Evolutionary conservation across 2,329 filamentous ascomycete species (phyloP).

Genomic region (Diaporthe aspalathi): DNA sequence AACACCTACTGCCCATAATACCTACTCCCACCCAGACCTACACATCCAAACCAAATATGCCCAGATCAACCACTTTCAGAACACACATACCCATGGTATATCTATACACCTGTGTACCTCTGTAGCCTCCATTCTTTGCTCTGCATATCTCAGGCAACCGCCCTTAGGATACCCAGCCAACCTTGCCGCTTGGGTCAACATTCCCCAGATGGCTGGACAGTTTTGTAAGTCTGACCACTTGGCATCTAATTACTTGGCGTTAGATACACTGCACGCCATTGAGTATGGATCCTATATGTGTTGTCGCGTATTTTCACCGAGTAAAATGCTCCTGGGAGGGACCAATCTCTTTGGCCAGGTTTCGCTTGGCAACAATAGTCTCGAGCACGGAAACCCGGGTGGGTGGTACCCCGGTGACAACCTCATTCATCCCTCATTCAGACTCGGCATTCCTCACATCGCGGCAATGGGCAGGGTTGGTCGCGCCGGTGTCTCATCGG

Average conservation of each 20-base stretch:
- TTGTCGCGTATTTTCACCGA: neutral
- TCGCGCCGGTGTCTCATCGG: neutral
- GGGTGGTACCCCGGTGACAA: neutral
- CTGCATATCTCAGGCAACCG: too few species aligned
- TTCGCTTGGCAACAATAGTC: neutral
- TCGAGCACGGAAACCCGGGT: neutral
- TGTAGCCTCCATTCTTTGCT: too few species aligned
- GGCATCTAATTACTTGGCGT: neutral
- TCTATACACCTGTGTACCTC: too few species aligned
- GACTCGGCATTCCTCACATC: slow-evolving; percentile 3
- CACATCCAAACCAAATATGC: too few species aligned
- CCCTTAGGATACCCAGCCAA: neutral
- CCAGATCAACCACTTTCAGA: too few species aligned
- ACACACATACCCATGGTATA: too few species aligned
- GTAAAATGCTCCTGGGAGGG: neutral
- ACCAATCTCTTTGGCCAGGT: neutral
- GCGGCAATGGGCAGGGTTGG: neutral
- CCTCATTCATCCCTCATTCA: neutral
- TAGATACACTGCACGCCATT: neutral
- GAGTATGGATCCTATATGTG: neutral
- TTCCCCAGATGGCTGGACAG: neutral
- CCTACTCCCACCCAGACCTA: too few species aligned
- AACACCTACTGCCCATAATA: too few species aligned
- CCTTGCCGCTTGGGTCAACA: neutral
- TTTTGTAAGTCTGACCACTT: neutral